Conservation (phyloP, 2,329 filamentous ascomycete species). For the Cercospora janseana region DNA sequence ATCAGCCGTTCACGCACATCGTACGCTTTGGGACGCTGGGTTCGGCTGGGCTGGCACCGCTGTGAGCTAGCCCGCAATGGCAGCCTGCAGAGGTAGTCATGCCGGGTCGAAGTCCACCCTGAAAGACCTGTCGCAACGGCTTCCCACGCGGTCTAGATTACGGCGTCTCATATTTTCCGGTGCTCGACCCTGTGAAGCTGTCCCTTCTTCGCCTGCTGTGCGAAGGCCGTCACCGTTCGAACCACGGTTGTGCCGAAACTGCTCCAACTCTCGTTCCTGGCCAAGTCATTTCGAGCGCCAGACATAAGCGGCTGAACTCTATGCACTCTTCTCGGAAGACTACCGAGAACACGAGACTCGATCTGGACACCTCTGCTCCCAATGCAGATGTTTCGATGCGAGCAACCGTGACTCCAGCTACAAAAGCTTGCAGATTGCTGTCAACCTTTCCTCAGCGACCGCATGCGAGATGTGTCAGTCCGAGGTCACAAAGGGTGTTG, state of each 20-base stretch:
- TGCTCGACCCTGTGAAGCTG: background rate
- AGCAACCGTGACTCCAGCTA: background rate
- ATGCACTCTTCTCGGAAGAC: background rate
- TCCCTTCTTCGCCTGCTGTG: background rate
- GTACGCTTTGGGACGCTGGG: too few relatives aligned
- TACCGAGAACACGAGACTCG: background rate
- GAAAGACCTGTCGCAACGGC: too few relatives aligned
- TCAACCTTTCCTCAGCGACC: background rate
- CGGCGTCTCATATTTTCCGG: background rate
- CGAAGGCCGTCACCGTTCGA: too few relatives aligned
- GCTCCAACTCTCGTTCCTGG: background rate
- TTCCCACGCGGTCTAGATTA: too few relatives aligned
- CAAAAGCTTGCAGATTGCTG: slow-evolving; percentile 3
- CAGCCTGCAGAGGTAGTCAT: too few relatives aligned
- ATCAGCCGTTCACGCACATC: too few relatives aligned
- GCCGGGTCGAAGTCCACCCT: too few relatives aligned
- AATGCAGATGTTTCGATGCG: background rate
- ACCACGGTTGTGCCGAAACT: background rate
- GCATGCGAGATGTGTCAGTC: background rate
- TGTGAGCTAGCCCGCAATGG: too few relatives aligned
- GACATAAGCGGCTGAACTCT: background rate
- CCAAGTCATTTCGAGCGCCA: background rate
- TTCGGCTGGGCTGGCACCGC: too few relatives aligned
- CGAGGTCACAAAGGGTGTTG: background rate
- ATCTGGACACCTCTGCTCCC: background rate